These are phyloP conservation scores for Lolium multiflorum DNA, from an alignment of 176 grass and related monocot species.

Conservation along the genomic window DNA sequence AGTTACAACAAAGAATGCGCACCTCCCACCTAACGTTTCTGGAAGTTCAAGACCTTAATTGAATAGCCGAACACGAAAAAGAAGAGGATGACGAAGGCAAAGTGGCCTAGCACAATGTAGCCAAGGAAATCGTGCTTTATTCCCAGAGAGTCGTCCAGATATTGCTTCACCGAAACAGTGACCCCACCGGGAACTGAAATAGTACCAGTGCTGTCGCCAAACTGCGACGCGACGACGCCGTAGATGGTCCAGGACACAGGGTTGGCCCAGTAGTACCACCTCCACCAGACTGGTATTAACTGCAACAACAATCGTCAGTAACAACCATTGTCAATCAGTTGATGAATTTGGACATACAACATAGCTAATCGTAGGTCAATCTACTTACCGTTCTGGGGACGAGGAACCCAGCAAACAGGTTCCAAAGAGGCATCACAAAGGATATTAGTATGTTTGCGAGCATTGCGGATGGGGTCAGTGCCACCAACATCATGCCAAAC, in stretches of 20 bases:
- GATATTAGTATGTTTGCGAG: conserved; percentile 59
- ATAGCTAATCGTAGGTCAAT: background rate
- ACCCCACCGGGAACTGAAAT: conserved; percentile 54
- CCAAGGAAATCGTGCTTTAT: conserved; percentile 68
- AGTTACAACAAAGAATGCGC: background rate
- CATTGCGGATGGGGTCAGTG: conserved; percentile 27
- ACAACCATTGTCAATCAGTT: background rate
- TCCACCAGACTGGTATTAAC: conserved; percentile 78
- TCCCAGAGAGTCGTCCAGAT: conserved; percentile 55
- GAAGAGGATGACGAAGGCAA: no score
- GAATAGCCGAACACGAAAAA: no score
- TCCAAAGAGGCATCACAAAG: conserved; percentile 75
- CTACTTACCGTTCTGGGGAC: conserved; percentile 64
- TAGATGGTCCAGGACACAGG: conserved; percentile 85
- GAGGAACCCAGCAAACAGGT: conserved; percentile 78
- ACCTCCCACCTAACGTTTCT: conserved; percentile 58
- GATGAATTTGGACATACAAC: background rate
- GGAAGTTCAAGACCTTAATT: background rate
- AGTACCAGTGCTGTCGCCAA: conserved; percentile 40
- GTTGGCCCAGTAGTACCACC: conserved; percentile 24
- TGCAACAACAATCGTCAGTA: conserved; percentile 17
- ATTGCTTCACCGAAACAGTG: conserved; percentile 46
- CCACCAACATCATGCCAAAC: conserved; percentile 80
- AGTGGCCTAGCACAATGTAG: no score
- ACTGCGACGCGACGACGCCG: conserved; percentile 67